phyloP scores from a whole-genome alignment of 2,329 filamentous ascomycete species.

The Dactylella cylindrospora region DNA sequence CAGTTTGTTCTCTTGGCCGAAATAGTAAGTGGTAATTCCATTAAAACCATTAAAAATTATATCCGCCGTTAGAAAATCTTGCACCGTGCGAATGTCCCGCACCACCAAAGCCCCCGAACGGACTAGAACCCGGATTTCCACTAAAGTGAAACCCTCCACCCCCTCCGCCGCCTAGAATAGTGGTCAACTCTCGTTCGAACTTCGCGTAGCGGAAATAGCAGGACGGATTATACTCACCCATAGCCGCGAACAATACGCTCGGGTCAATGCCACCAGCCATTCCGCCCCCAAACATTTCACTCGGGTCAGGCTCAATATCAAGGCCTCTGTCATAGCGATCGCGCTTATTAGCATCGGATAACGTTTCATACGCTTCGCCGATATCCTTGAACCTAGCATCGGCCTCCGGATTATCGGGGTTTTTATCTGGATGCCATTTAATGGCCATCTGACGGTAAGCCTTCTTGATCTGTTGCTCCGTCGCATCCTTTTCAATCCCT shows the following conservation, averaged over 20 bases:
- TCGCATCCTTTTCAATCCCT: constrained; percentile 79
- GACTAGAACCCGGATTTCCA: constrained; percentile 26
- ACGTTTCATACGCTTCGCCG: constrained; percentile 91
- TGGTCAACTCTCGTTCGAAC: constrained; percentile 51
- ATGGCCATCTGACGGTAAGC: constrained; percentile 95
- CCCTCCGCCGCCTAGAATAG: constrained; percentile 17
- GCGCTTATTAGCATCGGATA: constrained; percentile 77
- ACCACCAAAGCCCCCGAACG: constrained; percentile 36
- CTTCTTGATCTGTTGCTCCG: constrained; percentile 86
- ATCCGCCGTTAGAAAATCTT: constrained; percentile 36
- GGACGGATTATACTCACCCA: constrained; percentile 28
- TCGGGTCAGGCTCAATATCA: constrained; percentile 26
- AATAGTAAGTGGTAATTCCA: not conserved
- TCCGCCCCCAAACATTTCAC: constrained; percentile 38
- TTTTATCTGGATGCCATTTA: constrained; percentile 95
- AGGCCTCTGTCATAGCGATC: constrained; percentile 57
- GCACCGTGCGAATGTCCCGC: constrained; percentile 25
- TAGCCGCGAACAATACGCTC: constrained; percentile 38
- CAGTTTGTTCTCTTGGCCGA: too few relatives aligned
- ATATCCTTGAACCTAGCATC: constrained; percentile 97
- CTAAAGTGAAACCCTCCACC: constrained; percentile 32
- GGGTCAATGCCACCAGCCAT: constrained; percentile 42
- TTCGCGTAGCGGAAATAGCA: constrained; percentile 27
- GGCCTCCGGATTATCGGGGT: constrained; percentile 78
- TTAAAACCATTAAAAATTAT: constrained; percentile 32